Evolutionary conservation across 495 filamentous ascomycete species (phyloP), one percentile per base, ranked within the genome.

Genomic region (Podospora fimiseda): DNA sequence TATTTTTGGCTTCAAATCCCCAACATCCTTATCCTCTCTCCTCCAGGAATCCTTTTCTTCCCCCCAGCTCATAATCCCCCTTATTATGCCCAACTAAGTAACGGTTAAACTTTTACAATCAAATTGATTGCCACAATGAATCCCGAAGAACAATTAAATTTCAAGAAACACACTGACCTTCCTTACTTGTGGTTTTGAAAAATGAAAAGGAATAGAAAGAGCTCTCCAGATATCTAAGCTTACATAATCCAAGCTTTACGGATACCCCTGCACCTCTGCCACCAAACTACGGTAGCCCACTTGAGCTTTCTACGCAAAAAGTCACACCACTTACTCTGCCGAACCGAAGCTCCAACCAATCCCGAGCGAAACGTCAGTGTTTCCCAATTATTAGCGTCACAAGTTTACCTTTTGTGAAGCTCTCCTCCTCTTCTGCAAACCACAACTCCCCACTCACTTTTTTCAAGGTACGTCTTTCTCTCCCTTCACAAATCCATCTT

Each of bases 251-350:
- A 20, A 19, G 27, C 27, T 33, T 33, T 11, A n/a, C n/a, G n/a
- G n/a, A n/a, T 37, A 27, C 38, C 44, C 46, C 41, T 55, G 45
- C 51, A 22, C 21, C 60, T 56, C 49, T 48, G 57, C 45, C 11
- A n/a, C 15, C 50, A 6, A 33, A 16, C 23, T 9, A 20, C 0
- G 27, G 11, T 11, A 33, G 5, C 27, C 27, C 27, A 33, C 11
- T 33, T 33, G 27, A 33, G 27, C 0, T 21, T 8, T 2, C 37
- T 7, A 43, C 43, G 47, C 49, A 22, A 55, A 62, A 57, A 57
- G 57, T 62, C 60, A 62, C 48, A 50, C 57, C 57, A 62, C 60
- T 44, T 24, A 11, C 2, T 16, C 9, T 44, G 18, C 22, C 22
- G 42, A 41, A 40, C 51, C 51, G 50, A 58, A 50, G 50, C 50